Evolutionary conservation across 2,329 filamentous ascomycete genomes (phyloP).

Genomic region (Diaporthe amygdali): DNA sequence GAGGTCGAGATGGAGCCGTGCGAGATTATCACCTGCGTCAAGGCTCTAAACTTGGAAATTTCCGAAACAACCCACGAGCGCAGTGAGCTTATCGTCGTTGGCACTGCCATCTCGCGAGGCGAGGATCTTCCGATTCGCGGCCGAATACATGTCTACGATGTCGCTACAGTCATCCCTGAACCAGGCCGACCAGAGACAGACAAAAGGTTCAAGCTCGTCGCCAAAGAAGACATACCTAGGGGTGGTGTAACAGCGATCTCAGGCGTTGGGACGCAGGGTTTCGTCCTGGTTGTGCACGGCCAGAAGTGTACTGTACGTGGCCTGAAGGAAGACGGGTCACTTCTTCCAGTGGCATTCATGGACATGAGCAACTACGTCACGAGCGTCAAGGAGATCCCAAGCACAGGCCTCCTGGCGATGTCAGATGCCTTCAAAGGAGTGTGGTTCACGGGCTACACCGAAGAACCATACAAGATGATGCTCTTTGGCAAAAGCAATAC

Average conservation of each 20-base stretch:
- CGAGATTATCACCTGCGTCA: conserved; percentile 81
- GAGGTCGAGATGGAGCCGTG: conserved; percentile 73
- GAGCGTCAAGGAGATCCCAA: conserved; percentile 80
- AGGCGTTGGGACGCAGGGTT: conserved; percentile 84
- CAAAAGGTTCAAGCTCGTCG: conserved; percentile 82
- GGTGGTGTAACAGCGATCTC: conserved; percentile 89
- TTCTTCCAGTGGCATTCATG: conserved; percentile 94
- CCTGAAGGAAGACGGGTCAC: conserved; percentile 90
- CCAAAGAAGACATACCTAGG: conserved; percentile 88
- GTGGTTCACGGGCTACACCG: conserved; percentile 95
- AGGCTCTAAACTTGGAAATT: conserved; percentile 84
- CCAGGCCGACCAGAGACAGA: conserved; percentile 85
- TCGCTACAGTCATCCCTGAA: conserved; percentile 90
- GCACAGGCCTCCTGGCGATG: conserved; percentile 85
- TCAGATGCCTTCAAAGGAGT: conserved; percentile 91
- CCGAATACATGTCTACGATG: conserved; percentile 86
- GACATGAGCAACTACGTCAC: conserved; percentile 96
- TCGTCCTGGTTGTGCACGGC: conserved; percentile 88
- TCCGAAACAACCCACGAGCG: conserved; percentile 91
- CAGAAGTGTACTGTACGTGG: conserved; percentile 98
- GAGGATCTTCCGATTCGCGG: conserved; percentile 90
- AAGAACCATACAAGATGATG: conserved; percentile 95
- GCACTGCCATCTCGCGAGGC: conserved; percentile 83
- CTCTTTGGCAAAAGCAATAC: conserved; percentile 87
- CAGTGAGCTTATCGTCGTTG: conserved; percentile 80